Evolutionary conservation across 306 rosid genomes (phyloP).

Genomic region (Lagenaria siceraria): DNA sequence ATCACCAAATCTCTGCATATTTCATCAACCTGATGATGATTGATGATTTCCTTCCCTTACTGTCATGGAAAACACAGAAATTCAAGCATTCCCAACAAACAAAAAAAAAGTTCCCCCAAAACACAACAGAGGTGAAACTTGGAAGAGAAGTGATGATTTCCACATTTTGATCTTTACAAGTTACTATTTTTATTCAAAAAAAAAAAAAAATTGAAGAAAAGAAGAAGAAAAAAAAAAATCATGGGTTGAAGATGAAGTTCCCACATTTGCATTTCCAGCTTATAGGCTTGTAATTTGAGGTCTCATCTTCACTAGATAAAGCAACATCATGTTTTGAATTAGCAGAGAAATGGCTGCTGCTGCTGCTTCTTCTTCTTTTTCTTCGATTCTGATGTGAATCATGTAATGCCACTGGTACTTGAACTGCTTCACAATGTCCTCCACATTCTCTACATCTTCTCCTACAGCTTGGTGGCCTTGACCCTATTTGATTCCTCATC

Average conservation of each 20-base stretch:
- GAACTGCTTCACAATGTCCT: slow-evolving; percentile 66
- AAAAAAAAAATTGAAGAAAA: neutral
- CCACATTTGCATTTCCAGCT: slow-evolving; percentile 92
- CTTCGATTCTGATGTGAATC: slow-evolving; percentile 18
- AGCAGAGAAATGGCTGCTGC: neutral
- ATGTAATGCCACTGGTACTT: slow-evolving; percentile 46
- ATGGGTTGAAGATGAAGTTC: slow-evolving; percentile 53
- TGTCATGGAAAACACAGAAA: neutral
- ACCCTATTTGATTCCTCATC: slow-evolving; percentile 39
- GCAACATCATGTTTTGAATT: neutral
- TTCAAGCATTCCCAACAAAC: neutral
- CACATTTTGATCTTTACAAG: neutral
- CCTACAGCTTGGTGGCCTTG: slow-evolving; percentile 65
- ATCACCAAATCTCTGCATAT: neutral
- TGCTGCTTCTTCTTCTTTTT: neutral
- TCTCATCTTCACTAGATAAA: slow-evolving; percentile 37
- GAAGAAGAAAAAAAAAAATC: neutral
- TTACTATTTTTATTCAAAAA: neutral
- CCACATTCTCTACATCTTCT: slow-evolving; percentile 47
- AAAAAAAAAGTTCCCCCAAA: neutral
- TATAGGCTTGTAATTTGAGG: slow-evolving; percentile 73
- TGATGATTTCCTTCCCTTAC: neutral
- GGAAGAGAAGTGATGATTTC: neutral
- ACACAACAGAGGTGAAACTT: neutral
- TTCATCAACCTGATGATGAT: neutral